Conservation (phyloP, 345 rosid genomes). For the Reutealis trisperma region DNA sequence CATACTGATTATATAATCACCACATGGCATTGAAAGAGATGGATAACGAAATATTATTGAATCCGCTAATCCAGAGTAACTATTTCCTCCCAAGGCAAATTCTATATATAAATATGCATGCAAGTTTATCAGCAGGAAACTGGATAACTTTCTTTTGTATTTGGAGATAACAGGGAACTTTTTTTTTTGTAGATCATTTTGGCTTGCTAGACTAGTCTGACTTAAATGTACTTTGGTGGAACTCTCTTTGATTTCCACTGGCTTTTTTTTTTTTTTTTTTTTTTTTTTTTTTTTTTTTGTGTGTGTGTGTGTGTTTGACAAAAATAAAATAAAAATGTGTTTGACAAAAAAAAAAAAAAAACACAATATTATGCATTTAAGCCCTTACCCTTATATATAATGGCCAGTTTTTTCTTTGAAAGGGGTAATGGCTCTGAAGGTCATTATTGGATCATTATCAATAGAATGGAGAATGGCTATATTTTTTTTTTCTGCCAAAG, state of each 20-base stretch:
- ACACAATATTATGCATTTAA: no score
- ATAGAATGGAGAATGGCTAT: no score
- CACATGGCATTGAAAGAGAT: not conserved
- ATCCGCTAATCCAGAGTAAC: not conserved
- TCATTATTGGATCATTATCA: no score
- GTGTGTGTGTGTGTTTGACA: no score
- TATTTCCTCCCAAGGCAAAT: not conserved
- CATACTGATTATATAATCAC: not conserved
- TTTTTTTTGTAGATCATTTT: not conserved
- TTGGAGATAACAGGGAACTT: not conserved
- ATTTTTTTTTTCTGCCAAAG: no score
- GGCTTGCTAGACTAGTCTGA: not conserved
- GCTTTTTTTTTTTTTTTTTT: not conserved
- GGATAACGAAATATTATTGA: not conserved
- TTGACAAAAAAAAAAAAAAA: no score
- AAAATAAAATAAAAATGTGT: no score
- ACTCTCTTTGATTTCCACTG: not conserved
- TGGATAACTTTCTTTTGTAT: not conserved
- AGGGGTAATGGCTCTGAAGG: no score
- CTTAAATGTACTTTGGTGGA: not conserved
- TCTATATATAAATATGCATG: not conserved
- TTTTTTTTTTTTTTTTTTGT: no score
- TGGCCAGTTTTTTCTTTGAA: no score
- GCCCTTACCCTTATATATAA: no score
- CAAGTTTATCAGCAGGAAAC: not conserved